Conservation (phyloP, 352 stramenopile genomes). For the Phytophthora gonapodyides region DNA sequence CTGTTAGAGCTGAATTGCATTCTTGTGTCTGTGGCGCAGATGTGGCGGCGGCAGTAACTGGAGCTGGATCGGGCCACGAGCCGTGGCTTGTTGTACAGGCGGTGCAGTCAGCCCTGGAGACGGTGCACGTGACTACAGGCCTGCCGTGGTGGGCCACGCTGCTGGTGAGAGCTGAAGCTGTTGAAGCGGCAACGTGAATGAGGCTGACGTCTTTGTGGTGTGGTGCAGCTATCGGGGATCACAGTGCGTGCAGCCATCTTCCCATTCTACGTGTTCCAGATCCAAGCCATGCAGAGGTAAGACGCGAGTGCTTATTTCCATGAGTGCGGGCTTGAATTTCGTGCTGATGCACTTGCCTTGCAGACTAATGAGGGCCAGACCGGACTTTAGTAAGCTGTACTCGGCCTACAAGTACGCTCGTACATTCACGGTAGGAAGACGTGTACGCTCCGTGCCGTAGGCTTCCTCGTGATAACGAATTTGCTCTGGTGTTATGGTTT, state of each 20-base stretch:
- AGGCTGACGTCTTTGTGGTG: conserved; percentile 1
- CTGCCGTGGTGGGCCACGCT: conserved; percentile 82
- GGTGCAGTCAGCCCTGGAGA: conserved; percentile 63
- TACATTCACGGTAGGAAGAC: conserved; percentile 57
- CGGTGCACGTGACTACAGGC: conserved; percentile 64
- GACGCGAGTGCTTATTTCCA: not conserved
- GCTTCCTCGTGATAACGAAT: no score
- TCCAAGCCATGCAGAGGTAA: conserved; percentile 69
- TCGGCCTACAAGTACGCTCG: conserved; percentile 77
- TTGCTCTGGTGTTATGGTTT: conserved; percentile 14
- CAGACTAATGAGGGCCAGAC: conserved; percentile 51
- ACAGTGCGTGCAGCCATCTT: conserved; percentile 70
- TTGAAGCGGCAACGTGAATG: not conserved
- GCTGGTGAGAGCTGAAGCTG: conserved; percentile 29
- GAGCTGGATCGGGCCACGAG: conserved; percentile 31
- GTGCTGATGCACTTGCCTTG: conserved; percentile 11
- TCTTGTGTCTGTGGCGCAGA: conserved; percentile 23
- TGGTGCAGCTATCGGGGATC: conserved; percentile 55
- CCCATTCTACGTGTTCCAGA: conserved; percentile 74
- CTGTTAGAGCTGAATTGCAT: not conserved
- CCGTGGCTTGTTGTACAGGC: conserved; percentile 57
- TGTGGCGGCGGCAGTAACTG: conserved; percentile 30
- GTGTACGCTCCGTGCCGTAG: not conserved
- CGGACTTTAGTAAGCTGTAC: conserved; percentile 68
- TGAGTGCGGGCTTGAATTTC: not conserved